phyloP scores from a whole-genome alignment of 2,329 filamentous ascomycete genomes.

The Cryphonectria nitschkei region DNA sequence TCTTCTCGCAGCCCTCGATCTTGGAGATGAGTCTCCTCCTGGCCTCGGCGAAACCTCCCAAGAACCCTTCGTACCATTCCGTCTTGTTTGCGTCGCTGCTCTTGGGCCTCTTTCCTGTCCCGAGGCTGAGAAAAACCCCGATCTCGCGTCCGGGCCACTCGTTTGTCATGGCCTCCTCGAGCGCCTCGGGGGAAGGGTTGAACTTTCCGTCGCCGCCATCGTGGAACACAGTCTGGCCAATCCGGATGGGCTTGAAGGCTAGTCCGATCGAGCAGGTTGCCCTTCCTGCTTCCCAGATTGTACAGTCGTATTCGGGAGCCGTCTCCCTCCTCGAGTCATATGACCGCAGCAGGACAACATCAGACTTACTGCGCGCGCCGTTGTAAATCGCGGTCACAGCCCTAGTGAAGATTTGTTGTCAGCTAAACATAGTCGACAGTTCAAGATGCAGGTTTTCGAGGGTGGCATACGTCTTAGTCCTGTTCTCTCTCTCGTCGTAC shows the following conservation, averaged over 20 bases:
- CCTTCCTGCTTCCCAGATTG: conserved; percentile 94
- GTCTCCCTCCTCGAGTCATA: conserved; percentile 95
- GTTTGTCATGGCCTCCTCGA: conserved; percentile 89
- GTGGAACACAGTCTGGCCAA: conserved; percentile 91
- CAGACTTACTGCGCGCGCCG: conserved; percentile 70
- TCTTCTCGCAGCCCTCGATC: conserved; percentile 93
- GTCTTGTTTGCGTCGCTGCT: conserved; percentile 70
- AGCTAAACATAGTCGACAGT: conserved; percentile 12
- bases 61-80: conserved; percentile 91
- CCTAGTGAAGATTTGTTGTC: conserved; percentile 48
- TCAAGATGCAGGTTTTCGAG: not conserved
- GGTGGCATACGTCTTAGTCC: conserved; percentile 81
- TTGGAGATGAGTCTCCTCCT: conserved; percentile 82
- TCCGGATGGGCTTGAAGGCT: conserved; percentile 93
- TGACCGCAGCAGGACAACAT: conserved; percentile 79
- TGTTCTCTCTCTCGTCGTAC: conserved; percentile 84
- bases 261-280: conserved; percentile 91
- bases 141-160: conserved; percentile 95
- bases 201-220: conserved; percentile 92
- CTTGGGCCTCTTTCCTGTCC: conserved; percentile 82
- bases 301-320: conserved; percentile 88
- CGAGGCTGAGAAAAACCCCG: conserved; percentile 88
- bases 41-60: conserved; percentile 92
- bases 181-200: conserved; percentile 81
- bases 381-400: conserved; percentile 91